Evolutionary conservation across 139 green algal genomes (phyloP).

Genomic region (Chlorella sorokiniana): DNA sequence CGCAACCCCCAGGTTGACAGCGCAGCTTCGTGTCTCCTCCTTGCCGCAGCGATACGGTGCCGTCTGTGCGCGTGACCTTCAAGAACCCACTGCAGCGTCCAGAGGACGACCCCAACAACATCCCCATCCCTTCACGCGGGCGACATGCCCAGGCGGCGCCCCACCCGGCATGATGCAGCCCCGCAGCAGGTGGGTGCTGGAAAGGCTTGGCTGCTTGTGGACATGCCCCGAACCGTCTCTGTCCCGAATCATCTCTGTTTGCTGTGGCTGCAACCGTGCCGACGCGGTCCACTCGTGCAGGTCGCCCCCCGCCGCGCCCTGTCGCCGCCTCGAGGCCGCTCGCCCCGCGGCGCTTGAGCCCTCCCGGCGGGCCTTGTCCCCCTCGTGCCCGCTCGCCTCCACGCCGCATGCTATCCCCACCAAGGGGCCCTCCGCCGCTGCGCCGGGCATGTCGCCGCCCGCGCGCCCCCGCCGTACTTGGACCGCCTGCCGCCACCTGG

Average conservation of each 20-base stretch:
- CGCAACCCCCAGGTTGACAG: too few relatives aligned
- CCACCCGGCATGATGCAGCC: not conserved
- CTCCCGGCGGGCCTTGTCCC: not conserved
- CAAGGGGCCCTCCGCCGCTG: not conserved
- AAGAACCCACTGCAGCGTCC: slow-evolving; percentile 32
- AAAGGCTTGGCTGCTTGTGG: not conserved
- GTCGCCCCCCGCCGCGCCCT: slow-evolving; percentile 5
- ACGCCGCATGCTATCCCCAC: not conserved
- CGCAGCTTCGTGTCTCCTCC: not conserved
- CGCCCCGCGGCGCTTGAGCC: not conserved
- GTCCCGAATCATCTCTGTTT: too few relatives aligned
- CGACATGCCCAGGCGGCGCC: not conserved
- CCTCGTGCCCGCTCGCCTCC: not conserved
- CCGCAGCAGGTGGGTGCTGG: slow-evolving; percentile 7
- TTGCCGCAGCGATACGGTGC: slow-evolving; percentile 1
- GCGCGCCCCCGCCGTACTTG: not conserved
- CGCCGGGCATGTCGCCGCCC: not conserved
- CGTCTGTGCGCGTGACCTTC: slow-evolving; percentile 21
- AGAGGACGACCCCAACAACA: slow-evolving; percentile 34
- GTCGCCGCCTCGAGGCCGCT: not conserved
- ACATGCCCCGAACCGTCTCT: too few relatives aligned
- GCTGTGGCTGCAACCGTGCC: too few relatives aligned
- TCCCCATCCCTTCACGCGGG: slow-evolving; percentile 14
- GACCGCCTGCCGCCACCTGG: slow-evolving; percentile 7
- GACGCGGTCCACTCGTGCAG: too few relatives aligned